phyloP scores from a whole-genome alignment of 2,329 filamentous ascomycete genomes.

The Pseudogymnoascus sp. region DNA sequence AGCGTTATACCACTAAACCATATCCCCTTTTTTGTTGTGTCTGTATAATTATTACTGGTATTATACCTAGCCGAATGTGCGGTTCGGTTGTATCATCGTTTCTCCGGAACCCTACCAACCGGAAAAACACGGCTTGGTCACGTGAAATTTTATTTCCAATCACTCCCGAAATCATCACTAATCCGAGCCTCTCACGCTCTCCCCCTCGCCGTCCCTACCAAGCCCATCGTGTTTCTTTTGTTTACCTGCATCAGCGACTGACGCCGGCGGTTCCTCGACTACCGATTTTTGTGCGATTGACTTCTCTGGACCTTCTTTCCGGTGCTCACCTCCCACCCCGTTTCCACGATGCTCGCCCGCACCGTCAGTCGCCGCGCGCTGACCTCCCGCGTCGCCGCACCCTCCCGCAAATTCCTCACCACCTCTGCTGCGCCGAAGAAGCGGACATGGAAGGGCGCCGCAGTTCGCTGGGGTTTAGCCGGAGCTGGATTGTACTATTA shows the following conservation, averaged over 20 bases:
- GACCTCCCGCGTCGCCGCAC: slow-evolving; percentile 7
- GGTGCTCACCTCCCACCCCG: background rate
- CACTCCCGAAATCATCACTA: slow-evolving; percentile 6
- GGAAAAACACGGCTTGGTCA: background rate
- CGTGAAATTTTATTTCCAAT: slow-evolving; percentile 4
- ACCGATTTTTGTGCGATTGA: slow-evolving; percentile 1
- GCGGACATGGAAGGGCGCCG: slow-evolving; percentile 73
- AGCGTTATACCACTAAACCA: slow-evolving; percentile 7
- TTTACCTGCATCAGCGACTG: background rate
- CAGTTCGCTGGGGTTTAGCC: slow-evolving; percentile 66
- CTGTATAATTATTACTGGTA: background rate
- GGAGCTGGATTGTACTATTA: slow-evolving; percentile 82
- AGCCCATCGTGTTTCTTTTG: slow-evolving; percentile 1
- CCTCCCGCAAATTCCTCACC: slow-evolving; percentile 43
- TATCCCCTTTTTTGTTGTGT: slow-evolving; percentile 3
- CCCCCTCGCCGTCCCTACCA: background rate
- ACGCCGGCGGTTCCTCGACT: background rate
- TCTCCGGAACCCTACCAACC: background rate
- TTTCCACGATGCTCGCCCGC: slow-evolving; percentile 4
- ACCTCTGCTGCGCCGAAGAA: slow-evolving; percentile 52
- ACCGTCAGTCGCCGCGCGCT: background rate
- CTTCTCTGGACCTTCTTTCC: background rate
- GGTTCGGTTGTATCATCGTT: slow-evolving; percentile 1
- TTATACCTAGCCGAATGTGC: background rate
- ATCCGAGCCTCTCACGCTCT: background rate